phyloP scores from a whole-genome alignment of 2,329 filamentous ascomycete species.

The Albifimbria verrucaria region DNA sequence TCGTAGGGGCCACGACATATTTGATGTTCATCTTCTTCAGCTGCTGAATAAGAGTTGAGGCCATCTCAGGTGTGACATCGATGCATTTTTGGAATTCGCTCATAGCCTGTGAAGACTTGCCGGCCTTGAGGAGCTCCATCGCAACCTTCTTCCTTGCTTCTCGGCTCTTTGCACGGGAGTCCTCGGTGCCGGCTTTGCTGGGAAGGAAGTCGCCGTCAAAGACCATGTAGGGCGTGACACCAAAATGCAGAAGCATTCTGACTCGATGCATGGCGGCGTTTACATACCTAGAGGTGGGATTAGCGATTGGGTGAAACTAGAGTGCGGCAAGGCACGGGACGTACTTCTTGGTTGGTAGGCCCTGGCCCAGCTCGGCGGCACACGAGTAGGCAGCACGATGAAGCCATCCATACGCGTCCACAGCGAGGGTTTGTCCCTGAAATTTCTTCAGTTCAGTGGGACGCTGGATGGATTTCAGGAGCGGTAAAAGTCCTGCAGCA shows the following conservation, averaged over 20 bases:
- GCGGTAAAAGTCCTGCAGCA: constrained; percentile 70
- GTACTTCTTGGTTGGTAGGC: constrained; percentile 83
- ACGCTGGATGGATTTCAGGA: constrained; percentile 95
- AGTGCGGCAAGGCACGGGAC: too few relatives aligned
- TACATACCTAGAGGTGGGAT: constrained; percentile 61
- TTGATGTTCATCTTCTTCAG: constrained; percentile 75
- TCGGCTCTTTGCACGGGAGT: constrained; percentile 68
- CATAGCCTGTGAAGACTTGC: constrained; percentile 76
- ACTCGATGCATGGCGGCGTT: constrained; percentile 88
- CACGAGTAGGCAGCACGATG: constrained; percentile 90
- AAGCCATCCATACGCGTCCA: constrained; percentile 98
- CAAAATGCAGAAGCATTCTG: constrained; percentile 90
- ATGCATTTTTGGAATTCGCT: constrained; percentile 91
- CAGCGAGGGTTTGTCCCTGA: constrained; percentile 81
- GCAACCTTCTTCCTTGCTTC: constrained; percentile 74
- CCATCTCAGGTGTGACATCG: constrained; percentile 96
- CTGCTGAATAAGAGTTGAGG: constrained; percentile 84
- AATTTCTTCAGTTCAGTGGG: constrained; percentile 84
- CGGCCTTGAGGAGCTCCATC: constrained; percentile 75
- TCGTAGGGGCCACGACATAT: constrained; percentile 97
- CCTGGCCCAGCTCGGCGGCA: constrained; percentile 84
- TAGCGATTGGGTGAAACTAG: constrained; percentile 3
- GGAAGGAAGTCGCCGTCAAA: constrained; percentile 96
- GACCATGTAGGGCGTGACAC: constrained; percentile 88
- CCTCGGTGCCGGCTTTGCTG: constrained; percentile 87